Evolutionary conservation across 805 yeast species (phyloP).

Genomic region (Saccharomycopsis sp.): DNA sequence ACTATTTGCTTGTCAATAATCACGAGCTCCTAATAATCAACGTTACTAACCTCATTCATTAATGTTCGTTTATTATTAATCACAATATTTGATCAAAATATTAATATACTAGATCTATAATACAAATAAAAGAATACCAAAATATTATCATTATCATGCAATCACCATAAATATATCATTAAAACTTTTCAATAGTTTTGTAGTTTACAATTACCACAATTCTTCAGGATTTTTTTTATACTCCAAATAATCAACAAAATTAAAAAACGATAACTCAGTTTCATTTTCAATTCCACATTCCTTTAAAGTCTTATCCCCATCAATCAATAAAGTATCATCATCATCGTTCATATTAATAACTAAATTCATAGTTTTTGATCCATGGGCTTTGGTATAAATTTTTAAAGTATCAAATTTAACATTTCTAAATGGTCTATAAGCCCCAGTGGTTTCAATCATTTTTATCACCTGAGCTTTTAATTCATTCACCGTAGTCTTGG

Average conservation of each 20-base stretch:
- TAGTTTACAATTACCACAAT: constrained; percentile 86
- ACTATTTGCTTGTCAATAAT: no score
- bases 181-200: no score
- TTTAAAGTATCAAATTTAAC: constrained; percentile 68
- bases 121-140: no score
- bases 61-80: no score
- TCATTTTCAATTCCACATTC: constrained; percentile 69
- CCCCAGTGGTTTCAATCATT: constrained; percentile 46
- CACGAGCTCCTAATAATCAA: no score
- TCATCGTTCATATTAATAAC: constrained; percentile 84
- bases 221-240: constrained; percentile 81
- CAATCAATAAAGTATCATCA: constrained; percentile 58
- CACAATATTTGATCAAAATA: no score
- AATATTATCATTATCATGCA: no score
- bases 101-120: no score
- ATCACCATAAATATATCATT: no score
- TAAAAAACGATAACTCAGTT: constrained; percentile 83
- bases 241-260: constrained; percentile 49
- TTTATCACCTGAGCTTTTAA: constrained; percentile 43
- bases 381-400: constrained; percentile 90
- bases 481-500: constrained; percentile 52
- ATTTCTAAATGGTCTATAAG: constrained; percentile 72
- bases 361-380: constrained; percentile 84
- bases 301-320: constrained; percentile 31
- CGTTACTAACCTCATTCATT: no score